Conservation (phyloP, 1,284 basidiomycete genomes). For the Cryptococcus sp. region DNA sequence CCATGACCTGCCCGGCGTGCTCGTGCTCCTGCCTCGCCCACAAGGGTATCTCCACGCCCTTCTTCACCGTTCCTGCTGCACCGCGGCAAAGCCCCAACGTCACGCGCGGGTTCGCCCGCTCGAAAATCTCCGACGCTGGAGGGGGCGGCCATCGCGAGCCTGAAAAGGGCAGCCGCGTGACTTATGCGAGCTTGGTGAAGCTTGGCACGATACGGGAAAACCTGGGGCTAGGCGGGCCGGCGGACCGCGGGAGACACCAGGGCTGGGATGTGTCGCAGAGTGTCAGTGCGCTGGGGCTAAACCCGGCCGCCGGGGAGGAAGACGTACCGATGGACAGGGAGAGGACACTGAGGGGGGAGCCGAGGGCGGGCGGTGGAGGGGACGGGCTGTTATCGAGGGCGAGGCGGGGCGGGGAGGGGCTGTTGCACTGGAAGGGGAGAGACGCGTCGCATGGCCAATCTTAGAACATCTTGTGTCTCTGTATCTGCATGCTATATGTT, state of each 20-base stretch:
- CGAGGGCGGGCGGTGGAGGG: neutral
- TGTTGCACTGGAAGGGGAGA: conserved; percentile 18
- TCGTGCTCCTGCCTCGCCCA: conserved; percentile 31
- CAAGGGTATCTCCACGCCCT: conserved; percentile 21
- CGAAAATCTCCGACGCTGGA: neutral
- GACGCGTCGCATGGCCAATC: too few relatives aligned
- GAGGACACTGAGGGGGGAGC: neutral
- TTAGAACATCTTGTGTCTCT: too few relatives aligned
- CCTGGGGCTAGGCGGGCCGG: neutral
- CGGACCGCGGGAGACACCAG: neutral
- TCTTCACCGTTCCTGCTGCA: conserved; percentile 10
- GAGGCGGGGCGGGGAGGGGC: conserved; percentile 19
- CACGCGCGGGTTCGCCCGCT: conserved; percentile 10
- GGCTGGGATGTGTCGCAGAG: neutral
- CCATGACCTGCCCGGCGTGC: conserved; percentile 38
- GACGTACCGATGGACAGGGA: conserved; percentile 4
- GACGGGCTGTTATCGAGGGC: conserved; percentile 19
- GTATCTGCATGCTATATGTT: too few relatives aligned
- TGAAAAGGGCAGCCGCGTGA: conserved; percentile 1
- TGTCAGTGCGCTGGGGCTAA: conserved; percentile 9
- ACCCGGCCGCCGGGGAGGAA: conserved; percentile 6
- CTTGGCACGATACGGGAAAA: conserved; percentile 14
- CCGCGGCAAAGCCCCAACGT: conserved; percentile 9
- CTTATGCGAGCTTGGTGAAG: conserved; percentile 18
- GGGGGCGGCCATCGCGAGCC: neutral